Evolutionary conservation across 2,329 filamentous ascomycete genomes (phyloP).

Genomic region (Pestalotiopsis sp.): DNA sequence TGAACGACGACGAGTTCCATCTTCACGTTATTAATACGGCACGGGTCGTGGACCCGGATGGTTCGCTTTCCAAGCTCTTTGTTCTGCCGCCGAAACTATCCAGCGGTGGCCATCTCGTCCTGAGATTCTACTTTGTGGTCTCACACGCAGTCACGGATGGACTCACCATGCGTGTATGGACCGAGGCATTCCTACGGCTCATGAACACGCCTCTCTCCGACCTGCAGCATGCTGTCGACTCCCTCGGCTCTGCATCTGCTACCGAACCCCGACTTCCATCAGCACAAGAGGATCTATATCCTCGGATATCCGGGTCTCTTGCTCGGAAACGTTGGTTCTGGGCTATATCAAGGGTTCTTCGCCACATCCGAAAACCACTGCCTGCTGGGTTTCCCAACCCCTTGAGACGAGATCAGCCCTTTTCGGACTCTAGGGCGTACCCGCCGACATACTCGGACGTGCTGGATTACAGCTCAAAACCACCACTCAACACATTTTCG

Average conservation of each 20-base stretch:
- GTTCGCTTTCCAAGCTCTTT: conserved; percentile 21
- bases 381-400: conserved; percentile 25
- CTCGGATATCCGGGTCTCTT: conserved; percentile 18
- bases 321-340: conserved; percentile 27
- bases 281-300: conserved; percentile 26
- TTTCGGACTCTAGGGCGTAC: conserved; percentile 13
- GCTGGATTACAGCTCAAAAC: conserved; percentile 23
- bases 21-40: conserved; percentile 23
- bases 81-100: conserved; percentile 19
- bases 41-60: conserved; percentile 20
- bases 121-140: conserved; percentile 23
- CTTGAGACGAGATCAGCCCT: conserved; percentile 17
- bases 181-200: conserved; percentile 20
- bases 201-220: conserved; percentile 20
- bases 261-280: conserved; percentile 21
- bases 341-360: conserved; percentile 25
- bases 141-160: conserved; percentile 28
- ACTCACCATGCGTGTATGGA: conserved; percentile 21
- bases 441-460: conserved; percentile 17
- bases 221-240: conserved; percentile 16
- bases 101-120: conserved; percentile 3
- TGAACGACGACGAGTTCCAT: conserved; percentile 20
- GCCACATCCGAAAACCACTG: conserved; percentile 23
- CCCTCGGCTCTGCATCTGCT: conserved; percentile 15
- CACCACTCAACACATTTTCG: conserved; percentile 24